Conservation (phyloP, 2,329 filamentous ascomycete genomes). For the Neocatenulostroma microsporum region DNA sequence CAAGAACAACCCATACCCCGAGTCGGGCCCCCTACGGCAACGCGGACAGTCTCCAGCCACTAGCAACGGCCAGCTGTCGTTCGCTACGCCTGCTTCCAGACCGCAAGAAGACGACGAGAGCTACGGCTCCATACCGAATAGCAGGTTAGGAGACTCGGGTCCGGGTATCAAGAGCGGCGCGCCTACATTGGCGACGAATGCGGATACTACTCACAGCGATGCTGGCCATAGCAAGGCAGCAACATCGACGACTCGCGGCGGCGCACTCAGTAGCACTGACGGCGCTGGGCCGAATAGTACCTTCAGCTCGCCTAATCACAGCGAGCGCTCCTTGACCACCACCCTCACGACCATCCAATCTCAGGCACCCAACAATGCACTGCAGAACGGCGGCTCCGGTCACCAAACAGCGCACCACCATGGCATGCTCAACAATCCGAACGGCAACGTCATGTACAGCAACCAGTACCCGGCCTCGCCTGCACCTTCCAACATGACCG, state of each 20-base stretch:
- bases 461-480: slow-evolving; percentile 49
- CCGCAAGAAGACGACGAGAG: slow-evolving; percentile 38
- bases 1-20: slow-evolving; percentile 86
- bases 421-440: slow-evolving; percentile 23
- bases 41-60: slow-evolving; percentile 40
- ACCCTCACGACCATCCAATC: slow-evolving; percentile 83
- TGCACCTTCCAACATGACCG: slow-evolving; percentile 46
- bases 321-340: slow-evolving; percentile 70
- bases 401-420: slow-evolving; percentile 27
- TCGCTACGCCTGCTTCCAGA: slow-evolving; percentile 48
- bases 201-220: slow-evolving; percentile 66
- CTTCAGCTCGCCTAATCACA: slow-evolving; percentile 75
- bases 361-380: slow-evolving; percentile 49
- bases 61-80: slow-evolving; percentile 41
- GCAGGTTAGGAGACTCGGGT: slow-evolving; percentile 51
- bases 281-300: slow-evolving; percentile 61
- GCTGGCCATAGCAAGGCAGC: slow-evolving; percentile 72
- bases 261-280: slow-evolving; percentile 51
- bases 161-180: slow-evolving; percentile 65
- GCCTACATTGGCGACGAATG: slow-evolving; percentile 75
- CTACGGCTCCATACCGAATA: slow-evolving; percentile 46
- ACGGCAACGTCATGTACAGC: slow-evolving; percentile 44
- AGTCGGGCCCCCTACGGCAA: slow-evolving; percentile 60
- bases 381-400: slow-evolving; percentile 33
- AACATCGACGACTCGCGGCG: slow-evolving; percentile 62